phyloP scores from a whole-genome alignment of 108 stramenopile species.

The Mayamaea pseudoterrestris region DNA sequence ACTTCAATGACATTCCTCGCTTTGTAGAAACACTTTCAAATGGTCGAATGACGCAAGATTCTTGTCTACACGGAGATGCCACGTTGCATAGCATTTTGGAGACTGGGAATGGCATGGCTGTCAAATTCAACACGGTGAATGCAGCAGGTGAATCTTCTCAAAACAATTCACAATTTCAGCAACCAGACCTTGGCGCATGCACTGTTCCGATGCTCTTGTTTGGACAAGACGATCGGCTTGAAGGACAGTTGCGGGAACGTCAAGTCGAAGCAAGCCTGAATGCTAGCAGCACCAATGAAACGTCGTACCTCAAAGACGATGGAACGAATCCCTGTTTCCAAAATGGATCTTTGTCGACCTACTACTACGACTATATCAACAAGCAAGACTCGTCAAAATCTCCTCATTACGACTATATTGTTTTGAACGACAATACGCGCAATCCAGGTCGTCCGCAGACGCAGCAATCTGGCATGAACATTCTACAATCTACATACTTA shows the following conservation, averaged over 20 bases:
- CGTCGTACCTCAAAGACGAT: no score
- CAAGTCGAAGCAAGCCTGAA: no score
- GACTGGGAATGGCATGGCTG: slow-evolving; percentile 39
- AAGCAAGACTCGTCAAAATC: neutral
- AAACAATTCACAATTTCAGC: neutral
- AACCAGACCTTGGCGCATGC: slow-evolving; percentile 35
- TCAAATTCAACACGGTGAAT: no score
- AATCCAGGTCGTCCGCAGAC: slow-evolving; percentile 12
- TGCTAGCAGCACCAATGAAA: no score
- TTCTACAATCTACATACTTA: slow-evolving; percentile 14
- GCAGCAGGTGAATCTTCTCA: slow-evolving; percentile 1
- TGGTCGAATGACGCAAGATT: slow-evolving; percentile 18
- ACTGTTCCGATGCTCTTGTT: slow-evolving; percentile 24
- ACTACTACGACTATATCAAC: neutral
- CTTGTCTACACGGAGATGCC: slow-evolving; percentile 29
- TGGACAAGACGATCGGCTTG: slow-evolving; percentile 13
- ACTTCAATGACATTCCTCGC: slow-evolving; percentile 34
- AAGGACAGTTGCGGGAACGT: neutral
- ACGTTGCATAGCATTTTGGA: slow-evolving; percentile 11
- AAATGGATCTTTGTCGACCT: no score
- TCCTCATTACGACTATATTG: slow-evolving; percentile 23
- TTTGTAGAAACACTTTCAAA: slow-evolving; percentile 21
- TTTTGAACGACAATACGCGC: slow-evolving; percentile 28
- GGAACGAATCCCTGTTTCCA: slow-evolving; percentile 3
- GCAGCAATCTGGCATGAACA: slow-evolving; percentile 10